Percentiles rank a stretch among this genome's conserved stretches.
These are phyloP conservation scores for Ettlia oleoabundans DNA, from an alignment of 139 green algal species.

Conservation along the genomic window DNA sequence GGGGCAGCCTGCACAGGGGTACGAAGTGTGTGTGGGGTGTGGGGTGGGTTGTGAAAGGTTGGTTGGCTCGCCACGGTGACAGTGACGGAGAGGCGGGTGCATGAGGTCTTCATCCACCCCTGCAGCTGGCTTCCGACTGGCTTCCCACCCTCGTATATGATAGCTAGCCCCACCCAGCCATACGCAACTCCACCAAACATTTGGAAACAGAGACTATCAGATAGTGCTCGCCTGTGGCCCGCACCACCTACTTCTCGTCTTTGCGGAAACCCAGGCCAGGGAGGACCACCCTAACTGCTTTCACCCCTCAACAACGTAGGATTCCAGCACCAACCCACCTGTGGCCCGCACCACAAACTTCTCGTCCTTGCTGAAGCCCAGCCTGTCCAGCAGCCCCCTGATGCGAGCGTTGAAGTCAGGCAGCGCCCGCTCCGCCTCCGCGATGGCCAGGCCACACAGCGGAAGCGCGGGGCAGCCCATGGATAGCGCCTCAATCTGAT, in stretches of 20 bases:
- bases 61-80: not conserved
- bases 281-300: too few relatives aligned
- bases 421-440: slow-evolving; percentile 95
- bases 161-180: too few relatives aligned
- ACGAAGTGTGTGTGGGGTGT: not conserved
- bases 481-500: slow-evolving; percentile 77
- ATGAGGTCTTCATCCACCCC: too few relatives aligned
- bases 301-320: not conserved
- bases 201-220: too few relatives aligned
- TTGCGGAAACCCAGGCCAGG: too few relatives aligned
- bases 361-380: slow-evolving; percentile 72
- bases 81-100: not conserved
- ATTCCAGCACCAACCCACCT: slow-evolving; percentile 39
- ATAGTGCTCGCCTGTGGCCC: too few relatives aligned
- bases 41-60: not conserved
- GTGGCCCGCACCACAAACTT: slow-evolving; percentile 95
- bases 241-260: too few relatives aligned
- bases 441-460: slow-evolving; percentile 96
- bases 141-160: too few relatives aligned
- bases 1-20: slow-evolving; percentile 80
- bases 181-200: too few relatives aligned
- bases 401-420: slow-evolving; percentile 88
- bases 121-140: too few relatives aligned
- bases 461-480: slow-evolving; percentile 99
- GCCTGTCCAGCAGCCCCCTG: slow-evolving; percentile 68